Evolutionary conservation across 2,329 filamentous ascomycete genomes (phyloP).

Genomic region (Aureobasidium namibiae): DNA sequence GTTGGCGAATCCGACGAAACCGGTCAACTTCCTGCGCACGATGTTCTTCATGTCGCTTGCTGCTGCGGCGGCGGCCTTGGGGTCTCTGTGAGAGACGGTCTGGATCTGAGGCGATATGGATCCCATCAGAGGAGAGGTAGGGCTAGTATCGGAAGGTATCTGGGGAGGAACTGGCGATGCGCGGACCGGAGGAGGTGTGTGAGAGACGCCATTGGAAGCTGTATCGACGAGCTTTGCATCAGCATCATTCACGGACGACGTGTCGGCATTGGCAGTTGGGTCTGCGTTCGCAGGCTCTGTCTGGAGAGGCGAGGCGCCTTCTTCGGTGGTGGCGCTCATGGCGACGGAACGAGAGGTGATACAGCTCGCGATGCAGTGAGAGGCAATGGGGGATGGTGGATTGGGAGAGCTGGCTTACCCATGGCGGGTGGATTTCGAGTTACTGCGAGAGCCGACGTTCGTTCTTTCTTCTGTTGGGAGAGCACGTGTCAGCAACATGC

Average conservation of each 20-base stretch:
- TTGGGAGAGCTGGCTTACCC: constrained; percentile 13
- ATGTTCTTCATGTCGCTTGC: constrained; percentile 71
- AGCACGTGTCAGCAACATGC: constrained; percentile 10
- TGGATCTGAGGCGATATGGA: constrained; percentile 39
- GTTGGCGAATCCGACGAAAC: constrained; percentile 98
- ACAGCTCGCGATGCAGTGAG: background rate
- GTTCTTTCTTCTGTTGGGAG: constrained; percentile 9
- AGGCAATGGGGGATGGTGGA: constrained; percentile 5
- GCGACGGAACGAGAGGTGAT: background rate
- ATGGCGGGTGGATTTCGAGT: constrained; percentile 1
- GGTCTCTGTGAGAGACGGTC: constrained; percentile 57
- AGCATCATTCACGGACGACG: constrained; percentile 13
- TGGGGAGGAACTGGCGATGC: constrained; percentile 38
- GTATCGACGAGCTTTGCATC: constrained; percentile 15
- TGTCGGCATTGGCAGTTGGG: background rate
- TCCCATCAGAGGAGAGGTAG: constrained; percentile 46
- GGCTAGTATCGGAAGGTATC: constrained; percentile 41
- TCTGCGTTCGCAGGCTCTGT: background rate
- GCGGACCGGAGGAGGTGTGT: constrained; percentile 35
- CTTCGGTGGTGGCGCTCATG: constrained; percentile 7
- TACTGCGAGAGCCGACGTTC: background rate
- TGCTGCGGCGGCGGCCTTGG: constrained; percentile 46
- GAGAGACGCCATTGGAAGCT: constrained; percentile 39
- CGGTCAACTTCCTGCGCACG: constrained; percentile 94
- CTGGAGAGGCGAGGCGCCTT: constrained; percentile 1